phyloP scores from a whole-genome alignment of 2,329 filamentous ascomycete species.

The Pseudogymnoascus sp. region DNA sequence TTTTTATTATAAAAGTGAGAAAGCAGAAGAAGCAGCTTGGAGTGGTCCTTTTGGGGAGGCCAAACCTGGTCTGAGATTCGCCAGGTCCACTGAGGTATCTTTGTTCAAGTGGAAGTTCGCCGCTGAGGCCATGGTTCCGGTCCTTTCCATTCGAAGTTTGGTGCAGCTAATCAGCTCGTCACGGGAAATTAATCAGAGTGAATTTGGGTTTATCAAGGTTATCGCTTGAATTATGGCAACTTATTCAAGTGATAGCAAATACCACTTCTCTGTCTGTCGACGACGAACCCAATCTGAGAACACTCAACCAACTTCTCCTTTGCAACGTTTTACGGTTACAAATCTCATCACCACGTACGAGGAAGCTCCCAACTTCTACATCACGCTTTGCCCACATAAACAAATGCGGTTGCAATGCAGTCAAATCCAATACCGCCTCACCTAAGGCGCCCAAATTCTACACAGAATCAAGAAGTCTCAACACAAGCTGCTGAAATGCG shows the following conservation, averaged over 20 bases:
- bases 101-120: no score
- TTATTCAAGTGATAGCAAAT: neutral
- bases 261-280: neutral
- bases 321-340: neutral
- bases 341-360: neutral
- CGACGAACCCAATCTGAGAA: neutral
- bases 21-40: no score
- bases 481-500: neutral
- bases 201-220: neutral
- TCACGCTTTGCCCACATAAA: neutral
- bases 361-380: neutral
- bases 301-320: neutral
- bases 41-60: no score
- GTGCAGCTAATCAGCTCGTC: neutral
- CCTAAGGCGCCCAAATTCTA: neutral
- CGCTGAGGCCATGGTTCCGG: no score
- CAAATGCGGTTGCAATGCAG: neutral
- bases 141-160: no score
- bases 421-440: neutral
- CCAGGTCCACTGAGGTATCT: no score
- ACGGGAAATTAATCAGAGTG: neutral
- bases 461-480: neutral
- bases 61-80: no score
- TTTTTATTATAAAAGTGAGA: no score
- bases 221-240: neutral